These are phyloP conservation scores for Rhodocollybia butyracea DNA, from an alignment of 768 basidiomycete genomes.

Conservation along the genomic window DNA sequence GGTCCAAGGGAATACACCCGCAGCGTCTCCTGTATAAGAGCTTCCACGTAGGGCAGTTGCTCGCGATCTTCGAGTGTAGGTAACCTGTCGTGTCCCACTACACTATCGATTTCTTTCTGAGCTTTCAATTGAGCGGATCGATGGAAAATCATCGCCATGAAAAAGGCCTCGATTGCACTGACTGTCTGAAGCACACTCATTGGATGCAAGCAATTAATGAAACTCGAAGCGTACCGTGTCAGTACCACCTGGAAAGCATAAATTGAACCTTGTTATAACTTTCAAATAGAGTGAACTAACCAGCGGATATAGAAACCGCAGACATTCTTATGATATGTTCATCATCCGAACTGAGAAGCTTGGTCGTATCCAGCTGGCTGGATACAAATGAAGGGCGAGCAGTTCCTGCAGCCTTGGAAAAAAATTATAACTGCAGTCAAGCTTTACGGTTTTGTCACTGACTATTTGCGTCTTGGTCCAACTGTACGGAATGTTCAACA, in stretches of 20 bases:
- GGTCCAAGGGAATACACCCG: conserved; percentile 9
- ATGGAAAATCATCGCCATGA: conserved; percentile 26
- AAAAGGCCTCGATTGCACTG: conserved; percentile 24
- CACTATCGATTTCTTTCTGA: conserved; percentile 31
- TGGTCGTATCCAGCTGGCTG: background rate
- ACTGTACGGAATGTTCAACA: conserved; percentile 32
- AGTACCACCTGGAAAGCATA: conserved; percentile 11
- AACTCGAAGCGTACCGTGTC: too few relatives aligned
- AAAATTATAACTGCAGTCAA: background rate
- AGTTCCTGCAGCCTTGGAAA: background rate
- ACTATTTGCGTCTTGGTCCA: conserved; percentile 30
- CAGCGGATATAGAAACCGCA: too few relatives aligned
- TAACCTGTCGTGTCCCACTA: conserved; percentile 26
- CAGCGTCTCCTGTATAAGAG: conserved; percentile 11
- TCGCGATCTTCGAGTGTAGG: conserved; percentile 28
- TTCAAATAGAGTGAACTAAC: background rate
- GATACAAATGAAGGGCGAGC: background rate
- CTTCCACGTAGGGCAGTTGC: conserved; percentile 4
- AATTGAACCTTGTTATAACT: background rate
- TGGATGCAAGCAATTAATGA: too few relatives aligned
- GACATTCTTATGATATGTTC: too few relatives aligned
- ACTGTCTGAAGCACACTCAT: too few relatives aligned
- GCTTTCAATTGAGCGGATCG: conserved; percentile 29
- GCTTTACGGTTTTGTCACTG: conserved; percentile 5
- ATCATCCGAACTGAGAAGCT: too few relatives aligned